A percentile compares a stretch with the other conserved stretches of the same genome.
phyloP scores from a whole-genome alignment of 139 green algal species.

The Picochlorum sp. region DNA sequence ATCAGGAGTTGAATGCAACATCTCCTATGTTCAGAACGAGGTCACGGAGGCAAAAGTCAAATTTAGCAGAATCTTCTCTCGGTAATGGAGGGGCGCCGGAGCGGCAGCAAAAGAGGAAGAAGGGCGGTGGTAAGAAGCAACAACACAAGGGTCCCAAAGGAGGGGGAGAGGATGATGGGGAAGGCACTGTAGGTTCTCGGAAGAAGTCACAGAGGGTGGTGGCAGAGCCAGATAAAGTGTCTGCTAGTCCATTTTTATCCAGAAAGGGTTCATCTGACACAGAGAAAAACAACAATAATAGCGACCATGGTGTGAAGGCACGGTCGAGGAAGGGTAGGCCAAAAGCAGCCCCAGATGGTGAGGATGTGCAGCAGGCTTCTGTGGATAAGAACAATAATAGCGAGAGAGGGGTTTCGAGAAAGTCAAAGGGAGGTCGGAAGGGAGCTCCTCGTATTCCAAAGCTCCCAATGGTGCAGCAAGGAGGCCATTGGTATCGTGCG shows the following conservation, averaged over 20 bases:
- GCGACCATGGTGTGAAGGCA: no score
- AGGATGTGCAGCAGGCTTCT: not conserved
- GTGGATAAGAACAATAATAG: not conserved
- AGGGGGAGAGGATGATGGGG: not conserved
- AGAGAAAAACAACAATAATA: not conserved
- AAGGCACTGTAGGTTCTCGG: not conserved
- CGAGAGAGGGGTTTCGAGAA: not conserved
- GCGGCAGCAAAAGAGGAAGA: not conserved
- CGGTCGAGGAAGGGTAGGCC: not conserved
- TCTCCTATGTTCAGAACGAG: conserved; percentile 22
- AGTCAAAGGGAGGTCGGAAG: not conserved
- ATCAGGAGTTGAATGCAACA: conserved; percentile 35
- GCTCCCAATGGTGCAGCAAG: conserved; percentile 59
- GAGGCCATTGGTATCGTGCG: conserved; percentile 49
- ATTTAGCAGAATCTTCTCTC: not conserved
- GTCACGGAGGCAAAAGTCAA: not conserved
- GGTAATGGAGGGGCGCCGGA: not conserved
- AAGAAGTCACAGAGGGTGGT: not conserved
- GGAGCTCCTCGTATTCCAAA: conserved; percentile 39
- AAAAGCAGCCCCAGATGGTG: not conserved
- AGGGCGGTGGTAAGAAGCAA: not conserved
- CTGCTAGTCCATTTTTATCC: not conserved
- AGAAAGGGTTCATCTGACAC: not conserved
- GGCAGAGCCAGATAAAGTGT: not conserved
- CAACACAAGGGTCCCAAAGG: not conserved